Percentiles rank a stretch among this genome's conserved stretches.
Evolutionary conservation across 2,329 filamentous ascomycete genomes (phyloP).

Genomic region (Ambrosiella beaveri): DNA sequence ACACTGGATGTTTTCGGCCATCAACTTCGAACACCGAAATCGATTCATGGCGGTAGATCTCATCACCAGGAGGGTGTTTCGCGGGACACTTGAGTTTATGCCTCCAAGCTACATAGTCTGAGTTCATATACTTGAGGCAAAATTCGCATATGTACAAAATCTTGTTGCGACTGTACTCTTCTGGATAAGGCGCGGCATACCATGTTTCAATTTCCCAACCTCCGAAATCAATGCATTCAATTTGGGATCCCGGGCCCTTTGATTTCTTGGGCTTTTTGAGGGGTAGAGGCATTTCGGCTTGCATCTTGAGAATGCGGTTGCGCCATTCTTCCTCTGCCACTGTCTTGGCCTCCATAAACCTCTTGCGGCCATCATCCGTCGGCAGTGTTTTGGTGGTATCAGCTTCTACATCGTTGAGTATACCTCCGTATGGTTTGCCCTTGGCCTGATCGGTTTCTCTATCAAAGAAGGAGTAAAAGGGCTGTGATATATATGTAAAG

Average conservation of each 20-base stretch:
- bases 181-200: constrained; percentile 95
- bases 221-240: constrained; percentile 97
- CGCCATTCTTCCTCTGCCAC: constrained; percentile 89
- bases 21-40: constrained; percentile 97
- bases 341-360: constrained; percentile 78
- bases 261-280: constrained; percentile 54
- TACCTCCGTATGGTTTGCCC: constrained; percentile 88
- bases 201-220: constrained; percentile 97
- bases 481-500: constrained; percentile 46
- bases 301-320: constrained; percentile 39
- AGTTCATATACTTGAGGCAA: constrained; percentile 98
- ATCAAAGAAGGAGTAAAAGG: constrained; percentile 78
- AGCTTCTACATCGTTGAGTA: constrained; percentile 72
- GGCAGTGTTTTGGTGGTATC: constrained; percentile 84
- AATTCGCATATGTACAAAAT: constrained; percentile 99
- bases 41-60: constrained; percentile 84
- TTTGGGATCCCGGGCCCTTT: constrained; percentile 80
- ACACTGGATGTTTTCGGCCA: constrained; percentile 91
- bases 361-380: constrained; percentile 58
- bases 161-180: constrained; percentile 92
- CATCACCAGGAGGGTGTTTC: constrained; percentile 91
- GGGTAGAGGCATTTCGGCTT: constrained; percentile 45
- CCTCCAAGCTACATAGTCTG: constrained; percentile 92
- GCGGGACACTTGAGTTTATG: constrained; percentile 94
- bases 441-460: constrained; percentile 78